These are phyloP conservation scores for Diaporthe nobilis DNA, from an alignment of 2,329 filamentous ascomycete species.

Conservation along the genomic window DNA sequence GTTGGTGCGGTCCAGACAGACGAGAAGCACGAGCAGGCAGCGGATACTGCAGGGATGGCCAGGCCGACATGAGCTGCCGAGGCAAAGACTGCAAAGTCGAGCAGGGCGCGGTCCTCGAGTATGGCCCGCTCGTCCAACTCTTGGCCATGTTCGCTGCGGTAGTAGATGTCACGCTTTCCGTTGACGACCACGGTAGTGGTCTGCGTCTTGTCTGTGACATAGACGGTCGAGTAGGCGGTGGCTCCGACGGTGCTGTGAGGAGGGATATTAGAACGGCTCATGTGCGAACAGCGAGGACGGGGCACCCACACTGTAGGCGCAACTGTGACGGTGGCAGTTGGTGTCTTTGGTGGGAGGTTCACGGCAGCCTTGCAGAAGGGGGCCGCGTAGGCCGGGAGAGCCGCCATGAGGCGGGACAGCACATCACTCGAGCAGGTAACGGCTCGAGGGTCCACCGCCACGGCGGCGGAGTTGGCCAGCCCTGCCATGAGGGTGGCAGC, in stretches of 20 bases:
- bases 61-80: background rate
- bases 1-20: slow-evolving; percentile 20
- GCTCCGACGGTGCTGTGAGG: slow-evolving; percentile 20
- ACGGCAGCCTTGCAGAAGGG: slow-evolving; percentile 33
- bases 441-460: background rate
- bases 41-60: background rate
- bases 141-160: background rate
- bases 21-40: slow-evolving; percentile 32
- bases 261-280: background rate
- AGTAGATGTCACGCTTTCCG: slow-evolving; percentile 17
- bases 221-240: slow-evolving; percentile 9
- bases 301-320: slow-evolving; percentile 13
- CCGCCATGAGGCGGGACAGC: slow-evolving; percentile 14
- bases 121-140: background rate
- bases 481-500: slow-evolving; percentile 11
- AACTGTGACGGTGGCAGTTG: slow-evolving; percentile 20
- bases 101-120: slow-evolving; percentile 16
- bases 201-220: slow-evolving; percentile 26
- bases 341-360: slow-evolving; percentile 6
- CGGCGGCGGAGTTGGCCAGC: slow-evolving; percentile 21
- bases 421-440: slow-evolving; percentile 22
- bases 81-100: slow-evolving; percentile 34
- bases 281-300: no score
- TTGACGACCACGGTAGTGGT: slow-evolving; percentile 32
- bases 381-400: slow-evolving; percentile 16